Base-by-base conservation (phyloP, 371 early-diverging fungal species). In the Mycotypha africana region DNA sequence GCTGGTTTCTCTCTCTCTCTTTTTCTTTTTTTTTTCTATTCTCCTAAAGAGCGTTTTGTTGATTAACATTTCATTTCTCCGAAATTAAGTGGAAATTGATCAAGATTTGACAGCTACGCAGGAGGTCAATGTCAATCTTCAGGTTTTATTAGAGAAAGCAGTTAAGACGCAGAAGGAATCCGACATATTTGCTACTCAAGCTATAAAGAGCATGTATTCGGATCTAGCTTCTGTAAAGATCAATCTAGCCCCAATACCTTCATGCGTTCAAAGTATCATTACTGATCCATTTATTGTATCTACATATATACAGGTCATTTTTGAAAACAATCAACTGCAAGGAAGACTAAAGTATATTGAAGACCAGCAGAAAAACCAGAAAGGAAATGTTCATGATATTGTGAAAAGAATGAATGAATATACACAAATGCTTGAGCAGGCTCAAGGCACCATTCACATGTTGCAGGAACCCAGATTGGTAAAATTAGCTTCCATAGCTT, bases 51-150 rank as follows among this genome's bases (percentile, higher is more conserved):
- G 23, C 17, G n/a, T n/a, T n/a, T n/a, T n/a, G n/a, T n/a, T n/a
- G n/a, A n/a, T n/a, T n/a, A n/a, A n/a, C n/a, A 22, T 38, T 43
- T 30, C 26, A 25, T n/a, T 24, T 16, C 15, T 33, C 19, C n/a
- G n/a, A n/a, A n/a, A n/a, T n/a, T n/a, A 43, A 74, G 74, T 45
- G 24, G 78, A 79, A 30, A 79, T 79, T 6, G 81, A 79, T 42
- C 75, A 81, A 38, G 72, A 72, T 41, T 49, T 81, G 34, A 66
- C 68, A 11, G 57, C 67, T 38, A 74, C 81, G 14, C 71, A 78
- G 53, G 81, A 79, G 46, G 57, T 70, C 23, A 81, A 81, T 58
- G 78, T 79, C 25, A 77, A 79, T 38, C 58, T 81, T 14, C 79
- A 79, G 42, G 51, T 71, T 3, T 66, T 74, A 16, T 50, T 81